Evolutionary conservation across 2,329 filamentous ascomycete species (phyloP).

Genomic region (Aspergillus latus): DNA sequence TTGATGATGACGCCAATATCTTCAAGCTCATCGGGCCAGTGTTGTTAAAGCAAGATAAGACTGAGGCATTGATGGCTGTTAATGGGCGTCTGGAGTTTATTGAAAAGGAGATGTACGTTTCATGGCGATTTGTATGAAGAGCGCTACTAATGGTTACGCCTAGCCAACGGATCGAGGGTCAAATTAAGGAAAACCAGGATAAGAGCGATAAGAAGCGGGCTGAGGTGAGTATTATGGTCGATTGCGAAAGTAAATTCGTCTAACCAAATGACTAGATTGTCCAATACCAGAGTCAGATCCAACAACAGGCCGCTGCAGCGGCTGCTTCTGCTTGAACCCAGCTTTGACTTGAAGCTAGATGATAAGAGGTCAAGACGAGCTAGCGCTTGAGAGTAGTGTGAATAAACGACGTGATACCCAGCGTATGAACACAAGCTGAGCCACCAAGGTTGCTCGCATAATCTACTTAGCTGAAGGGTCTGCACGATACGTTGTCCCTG

Average conservation of each 20-base stretch:
- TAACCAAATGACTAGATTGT: constrained; percentile 35
- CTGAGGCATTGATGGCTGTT: constrained; percentile 86
- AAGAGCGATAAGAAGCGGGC: constrained; percentile 65
- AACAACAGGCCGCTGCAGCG: constrained; percentile 34
- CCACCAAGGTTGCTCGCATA: neutral
- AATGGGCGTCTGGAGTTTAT: constrained; percentile 91
- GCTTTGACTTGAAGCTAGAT: neutral
- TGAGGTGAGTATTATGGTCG: constrained; percentile 51
- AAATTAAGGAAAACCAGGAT: constrained; percentile 64
- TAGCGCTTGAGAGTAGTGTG: neutral
- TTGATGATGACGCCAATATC: constrained; percentile 81
- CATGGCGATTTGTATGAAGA: neutral
- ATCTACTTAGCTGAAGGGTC: neutral
- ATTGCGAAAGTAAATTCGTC: neutral
- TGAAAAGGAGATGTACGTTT: constrained; percentile 79
- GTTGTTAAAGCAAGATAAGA: constrained; percentile 88
- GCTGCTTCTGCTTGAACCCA: constrained; percentile 34
- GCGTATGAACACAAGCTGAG: neutral
- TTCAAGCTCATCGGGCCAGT: constrained; percentile 96
- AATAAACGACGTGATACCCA: neutral
- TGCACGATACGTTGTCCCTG: neutral
- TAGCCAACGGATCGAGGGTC: constrained; percentile 66
- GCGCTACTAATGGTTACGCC: constrained; percentile 10
- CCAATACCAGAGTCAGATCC: constrained; percentile 40
- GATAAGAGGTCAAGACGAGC: too few relatives aligned